Evolutionary conservation across 1,284 basidiomycete species (phyloP), one percentile per base, ranked within the genome.

Genomic region (Marasmius fiardii): DNA sequence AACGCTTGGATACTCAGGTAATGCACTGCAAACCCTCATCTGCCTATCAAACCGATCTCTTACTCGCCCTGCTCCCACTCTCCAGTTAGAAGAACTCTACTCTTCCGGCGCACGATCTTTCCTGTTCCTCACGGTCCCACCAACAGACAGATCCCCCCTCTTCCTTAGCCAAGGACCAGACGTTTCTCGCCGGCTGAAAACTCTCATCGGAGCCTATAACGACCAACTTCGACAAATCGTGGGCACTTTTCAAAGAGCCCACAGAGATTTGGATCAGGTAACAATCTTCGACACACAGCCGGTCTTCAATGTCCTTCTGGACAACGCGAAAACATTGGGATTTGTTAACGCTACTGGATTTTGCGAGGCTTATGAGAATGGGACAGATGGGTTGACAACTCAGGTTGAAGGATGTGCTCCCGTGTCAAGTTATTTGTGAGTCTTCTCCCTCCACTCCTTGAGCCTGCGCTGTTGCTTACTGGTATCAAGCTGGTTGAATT

Each of bases 91-190:
- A 56, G 71, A 74, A 28, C 69, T 86, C 20, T 81, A 84, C 65
- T 49, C 67, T 2, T 65, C 72, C 43, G 84, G 85, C 33, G 85
- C 81, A 33, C 80, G 83, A 18, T 78, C 79, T 37, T 87, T 86
- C 71, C 69, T 86, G 14, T 84, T 87, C 72, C 70, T 87, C 43
- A 85, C 81, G n/a, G 83, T 87, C 10, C 85, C 85, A 1, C 82
- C 84, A 7, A 79, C 77, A 23, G 74, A 87, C 62, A 77, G 83
- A 48, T 75, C 84, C 0, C 85, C 85, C 1, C 72, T 84, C 12
- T 66, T 78, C 56, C 56, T 83, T 24, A 71, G 74, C 59, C 80
- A 83, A 71, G 83, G 83, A 4, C 53, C 67, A 1, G 56, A 63
- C 1, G 68, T 69, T 12, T 71, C 72, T 23, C 55, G 68, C 0